These are phyloP conservation scores for Stemphylium vesicarium DNA, from an alignment of 2,329 filamentous ascomycete species.

Conservation along the genomic window DNA sequence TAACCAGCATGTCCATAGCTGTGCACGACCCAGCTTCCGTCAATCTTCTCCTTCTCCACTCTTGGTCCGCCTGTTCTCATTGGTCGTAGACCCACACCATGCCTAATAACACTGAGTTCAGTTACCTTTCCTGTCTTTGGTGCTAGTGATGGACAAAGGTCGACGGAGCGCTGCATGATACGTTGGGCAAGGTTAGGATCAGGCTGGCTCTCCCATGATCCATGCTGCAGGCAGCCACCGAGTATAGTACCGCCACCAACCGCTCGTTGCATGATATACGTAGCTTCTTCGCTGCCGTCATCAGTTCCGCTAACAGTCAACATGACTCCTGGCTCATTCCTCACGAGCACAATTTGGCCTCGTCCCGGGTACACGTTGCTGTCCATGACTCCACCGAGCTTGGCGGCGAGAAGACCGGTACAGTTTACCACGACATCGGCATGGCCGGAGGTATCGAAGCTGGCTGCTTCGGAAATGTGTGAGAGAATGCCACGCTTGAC, in stretches of 20 bases:
- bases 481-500: constrained; percentile 54
- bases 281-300: constrained; percentile 73
- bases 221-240: constrained; percentile 82
- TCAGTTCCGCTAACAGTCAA: constrained; percentile 72
- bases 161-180: constrained; percentile 81
- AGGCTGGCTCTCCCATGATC: constrained; percentile 78
- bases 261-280: constrained; percentile 84
- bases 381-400: constrained; percentile 83
- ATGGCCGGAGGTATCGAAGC: constrained; percentile 62
- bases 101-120: constrained; percentile 75
- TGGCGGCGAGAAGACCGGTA: constrained; percentile 76
- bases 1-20: constrained; percentile 82
- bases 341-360: constrained; percentile 82
- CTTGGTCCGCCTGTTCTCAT: constrained; percentile 75
- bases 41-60: constrained; percentile 73
- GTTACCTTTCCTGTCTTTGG: constrained; percentile 67
- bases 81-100: constrained; percentile 82
- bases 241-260: constrained; percentile 78
- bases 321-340: constrained; percentile 79
- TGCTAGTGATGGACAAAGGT: constrained; percentile 68
- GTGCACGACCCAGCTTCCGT: constrained; percentile 72
- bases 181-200: constrained; percentile 80
- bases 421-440: constrained; percentile 82
- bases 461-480: constrained; percentile 76
- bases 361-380: constrained; percentile 73